Evolutionary conservation across 179 eudicot genomes (phyloP), one percentile per base, ranked within the genome.

Genomic region (Carnegiea gigantea): DNA sequence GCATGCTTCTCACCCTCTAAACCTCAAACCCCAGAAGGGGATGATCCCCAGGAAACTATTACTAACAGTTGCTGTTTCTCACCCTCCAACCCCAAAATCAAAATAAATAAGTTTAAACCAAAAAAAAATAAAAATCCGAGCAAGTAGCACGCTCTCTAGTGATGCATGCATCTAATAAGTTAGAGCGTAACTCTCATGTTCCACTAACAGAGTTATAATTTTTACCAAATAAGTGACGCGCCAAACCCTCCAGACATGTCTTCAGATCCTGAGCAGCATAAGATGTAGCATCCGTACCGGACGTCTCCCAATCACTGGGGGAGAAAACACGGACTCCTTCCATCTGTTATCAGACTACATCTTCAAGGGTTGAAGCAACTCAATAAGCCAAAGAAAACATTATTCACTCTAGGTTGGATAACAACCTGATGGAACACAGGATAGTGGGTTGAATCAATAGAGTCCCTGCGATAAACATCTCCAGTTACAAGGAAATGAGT

Each of bases 371-470:
- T 57, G 53, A 72, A 68, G 44, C 28, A 79, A 20, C 38, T 30
- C 26, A 79, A 70, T 26, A 70, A 36, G 23, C 73, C 73, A 33
- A 33, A 33, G 44, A 70, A 83, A 70, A 21, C 43, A 53, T 49
- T 28, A 28, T 53, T 43, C 53, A 46, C 38, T 38, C 14, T 23
- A 76, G 18, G 64, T 77, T 26, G n/a, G 77, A 59, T 74, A 67
- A 73, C 67, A 78, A 95, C 98, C 98, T 93, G 98, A 87, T 93
- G 98, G 87, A 96, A 96, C 62, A 96, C 95, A 9, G 99, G 99
- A 76, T 96, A 94, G 85, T 96, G 99, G 82, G 98, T 94, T 76
- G 98, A 88, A 76, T 94, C 97, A 70, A 94, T 93, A 71, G 97
- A 92, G 87, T 93, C 96, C 82, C 97, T 89, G 59, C 95, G 94